These are phyloP conservation scores for Russula abietina DNA, from an alignment of 768 basidiomycete genomes.

Conservation along the genomic window DNA sequence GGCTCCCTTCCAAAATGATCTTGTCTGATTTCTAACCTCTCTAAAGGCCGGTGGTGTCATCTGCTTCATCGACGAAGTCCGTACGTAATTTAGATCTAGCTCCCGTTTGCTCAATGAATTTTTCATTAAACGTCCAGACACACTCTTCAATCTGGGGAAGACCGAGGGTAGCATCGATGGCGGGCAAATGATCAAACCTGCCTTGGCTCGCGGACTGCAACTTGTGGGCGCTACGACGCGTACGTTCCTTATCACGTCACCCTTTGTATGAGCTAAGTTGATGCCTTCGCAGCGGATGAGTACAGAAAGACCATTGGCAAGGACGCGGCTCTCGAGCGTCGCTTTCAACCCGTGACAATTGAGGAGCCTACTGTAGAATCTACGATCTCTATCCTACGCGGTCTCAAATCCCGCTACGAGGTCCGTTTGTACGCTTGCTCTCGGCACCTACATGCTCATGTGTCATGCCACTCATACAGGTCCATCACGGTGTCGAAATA, in stretches of 20 bases:
- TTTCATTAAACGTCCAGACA: slow-evolving; percentile 40
- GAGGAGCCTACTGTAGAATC: slow-evolving; percentile 84
- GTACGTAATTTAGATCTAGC: slow-evolving; percentile 40
- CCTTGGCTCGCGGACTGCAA: slow-evolving; percentile 79
- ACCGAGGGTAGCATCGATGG: slow-evolving; percentile 89
- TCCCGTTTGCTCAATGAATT: neutral
- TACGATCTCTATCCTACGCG: slow-evolving; percentile 82
- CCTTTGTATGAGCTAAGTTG: neutral
- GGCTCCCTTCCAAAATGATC: slow-evolving; percentile 27
- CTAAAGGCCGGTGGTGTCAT: slow-evolving; percentile 67
- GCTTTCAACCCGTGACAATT: slow-evolving; percentile 85
- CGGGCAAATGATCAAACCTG: slow-evolving; percentile 90
- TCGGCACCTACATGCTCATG: neutral
- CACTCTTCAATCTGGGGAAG: slow-evolving; percentile 83
- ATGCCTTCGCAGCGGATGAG: slow-evolving; percentile 55
- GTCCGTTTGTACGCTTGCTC: slow-evolving; percentile 27
- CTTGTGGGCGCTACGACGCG: slow-evolving; percentile 89
- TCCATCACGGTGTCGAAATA: slow-evolving; percentile 91
- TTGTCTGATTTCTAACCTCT: slow-evolving; percentile 20
- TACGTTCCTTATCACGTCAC: slow-evolving; percentile 34
- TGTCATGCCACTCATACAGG: neutral
- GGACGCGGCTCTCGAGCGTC: slow-evolving; percentile 84
- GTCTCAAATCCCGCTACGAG: slow-evolving; percentile 78
- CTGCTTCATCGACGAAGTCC: slow-evolving; percentile 93
- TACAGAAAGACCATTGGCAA: slow-evolving; percentile 89